Base-by-base conservation (phyloP, 1,284 basidiomycete genomes). In the Neonothopanus nambi region DNA sequence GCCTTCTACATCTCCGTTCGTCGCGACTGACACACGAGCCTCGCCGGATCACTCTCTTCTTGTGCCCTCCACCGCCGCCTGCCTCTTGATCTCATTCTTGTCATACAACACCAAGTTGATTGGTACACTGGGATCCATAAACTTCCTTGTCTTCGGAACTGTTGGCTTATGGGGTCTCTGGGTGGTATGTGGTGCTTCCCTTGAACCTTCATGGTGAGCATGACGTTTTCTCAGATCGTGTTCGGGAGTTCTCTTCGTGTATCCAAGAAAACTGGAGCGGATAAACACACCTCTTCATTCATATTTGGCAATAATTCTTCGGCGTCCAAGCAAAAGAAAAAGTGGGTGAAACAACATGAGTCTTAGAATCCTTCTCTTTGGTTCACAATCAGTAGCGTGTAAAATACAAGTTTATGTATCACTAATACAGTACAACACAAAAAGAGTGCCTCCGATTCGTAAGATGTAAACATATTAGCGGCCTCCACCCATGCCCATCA, bases 211-310 rank as follows among this genome's bases (percentile, higher is more conserved):
- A 13, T 39, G 46, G 15, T 47, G 38, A 40, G 42, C 5, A 30
- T 41, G 38, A 46, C 42, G n/a, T n/a, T 45, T 23, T 40, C 55
- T 20, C 58, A 91, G 89, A 75, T 85, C 41, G 63, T 85, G 48
- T 91, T 91, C 61, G 78, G 79, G 28, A 76, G 77, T 11, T 74
- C 85, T 13, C 73, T 76, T 12, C 65, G 70, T 41, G 68, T 79
- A 40, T 90, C 87, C 18, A 81, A 79, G 64, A 87, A 81, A 63
- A 91, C 88, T 2, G 89, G 88, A 6, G 85, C 88, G 23, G 87
- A 91, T 70, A 91, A 91, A 63, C 83, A 81, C 55, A 92, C 89
- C 3, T 90, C 88, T 15, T 64, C 81, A 2, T 90, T 91, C 66
- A 71, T 91, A 17, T 92, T 92, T 64, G 81, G 85, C 1, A 92